phyloP scores from a whole-genome alignment of 2,329 filamentous ascomycete genomes.

The Penicillium sp. region DNA sequence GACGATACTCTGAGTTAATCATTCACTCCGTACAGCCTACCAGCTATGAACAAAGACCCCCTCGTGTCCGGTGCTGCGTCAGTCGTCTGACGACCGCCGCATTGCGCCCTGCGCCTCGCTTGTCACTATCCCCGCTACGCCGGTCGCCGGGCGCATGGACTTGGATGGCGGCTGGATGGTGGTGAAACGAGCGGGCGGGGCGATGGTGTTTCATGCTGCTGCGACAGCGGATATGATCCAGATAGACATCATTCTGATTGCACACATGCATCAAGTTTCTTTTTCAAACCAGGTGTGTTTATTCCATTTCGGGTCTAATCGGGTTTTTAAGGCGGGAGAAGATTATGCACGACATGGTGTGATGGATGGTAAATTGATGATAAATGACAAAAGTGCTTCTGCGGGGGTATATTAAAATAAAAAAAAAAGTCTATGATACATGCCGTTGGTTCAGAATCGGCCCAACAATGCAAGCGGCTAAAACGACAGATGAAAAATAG shows the following conservation, averaged over 20 bases:
- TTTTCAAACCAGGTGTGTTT: not conserved
- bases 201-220: conserved; percentile 24
- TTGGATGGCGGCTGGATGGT: conserved; percentile 5
- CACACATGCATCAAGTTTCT: not conserved
- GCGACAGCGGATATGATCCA: conserved; percentile 1
- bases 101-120: not conserved
- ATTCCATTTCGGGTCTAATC: not conserved
- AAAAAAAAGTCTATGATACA: conserved; percentile 43
- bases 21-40: not conserved
- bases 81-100: not conserved
- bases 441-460: conserved; percentile 40
- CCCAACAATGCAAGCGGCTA: conserved; percentile 29
- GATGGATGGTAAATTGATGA: conserved; percentile 10
- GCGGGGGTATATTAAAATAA: conserved; percentile 45
- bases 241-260: not conserved
- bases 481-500: conserved; percentile 23
- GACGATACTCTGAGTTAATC: not conserved
- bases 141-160: conserved; percentile 5
- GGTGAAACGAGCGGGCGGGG: conserved; percentile 28
- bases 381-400: conserved; percentile 32
- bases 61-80: conserved; percentile 4
- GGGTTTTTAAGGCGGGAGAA: not conserved
- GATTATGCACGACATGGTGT: conserved; percentile 34
- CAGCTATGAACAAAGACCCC: not conserved
- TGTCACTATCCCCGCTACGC: conserved; percentile 2